Evolutionary conservation across 2,329 filamentous ascomycete species (phyloP).

Genomic region (Fusarium hostae): DNA sequence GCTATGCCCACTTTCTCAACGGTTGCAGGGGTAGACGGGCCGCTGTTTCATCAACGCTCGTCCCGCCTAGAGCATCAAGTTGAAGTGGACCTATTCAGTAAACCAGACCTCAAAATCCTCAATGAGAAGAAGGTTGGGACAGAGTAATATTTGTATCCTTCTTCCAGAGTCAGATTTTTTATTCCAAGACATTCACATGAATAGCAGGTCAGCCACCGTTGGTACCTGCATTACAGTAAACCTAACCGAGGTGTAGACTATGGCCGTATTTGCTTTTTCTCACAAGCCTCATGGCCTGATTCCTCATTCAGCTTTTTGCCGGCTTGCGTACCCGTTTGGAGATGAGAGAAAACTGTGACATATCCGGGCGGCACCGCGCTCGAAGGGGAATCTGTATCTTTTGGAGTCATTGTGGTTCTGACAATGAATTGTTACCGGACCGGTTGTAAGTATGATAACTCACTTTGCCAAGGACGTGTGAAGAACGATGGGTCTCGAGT

Average conservation of each 20-base stretch:
- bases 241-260: neutral
- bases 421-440: neutral
- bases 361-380: slow-evolving; percentile 5
- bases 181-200: neutral
- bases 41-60: slow-evolving; percentile 25
- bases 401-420: neutral
- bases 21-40: slow-evolving; percentile 7
- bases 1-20: neutral
- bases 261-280: slow-evolving; percentile 35
- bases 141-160: neutral
- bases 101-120: neutral
- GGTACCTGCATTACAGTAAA: slow-evolving; percentile 19
- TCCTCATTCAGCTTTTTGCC: neutral
- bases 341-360: slow-evolving; percentile 20
- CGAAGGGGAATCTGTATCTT: neutral
- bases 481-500: slow-evolving; percentile 1
- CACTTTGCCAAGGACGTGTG: neutral
- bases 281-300: slow-evolving; percentile 33
- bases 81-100: neutral
- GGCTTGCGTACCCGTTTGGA: neutral
- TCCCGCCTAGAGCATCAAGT: neutral
- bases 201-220: neutral
- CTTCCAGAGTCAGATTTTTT: neutral
- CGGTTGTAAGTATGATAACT: neutral
- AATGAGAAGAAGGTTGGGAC: neutral